Conservation (phyloP, 495 filamentous ascomycete species). For the Penicillium coprophilum region DNA sequence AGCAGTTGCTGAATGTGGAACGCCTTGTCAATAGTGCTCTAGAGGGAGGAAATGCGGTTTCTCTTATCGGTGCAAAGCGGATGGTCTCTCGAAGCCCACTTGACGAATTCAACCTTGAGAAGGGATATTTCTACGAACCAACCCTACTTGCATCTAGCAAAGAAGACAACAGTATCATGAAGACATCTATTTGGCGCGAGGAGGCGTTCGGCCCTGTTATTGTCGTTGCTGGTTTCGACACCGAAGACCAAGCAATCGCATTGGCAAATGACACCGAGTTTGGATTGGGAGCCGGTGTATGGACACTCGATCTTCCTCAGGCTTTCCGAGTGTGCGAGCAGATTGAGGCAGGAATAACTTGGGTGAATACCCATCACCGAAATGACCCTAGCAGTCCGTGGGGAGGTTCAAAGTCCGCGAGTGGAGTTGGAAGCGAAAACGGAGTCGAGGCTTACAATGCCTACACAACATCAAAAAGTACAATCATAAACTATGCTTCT, state of each 20-base stretch:
- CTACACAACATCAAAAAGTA: conserved; percentile 26
- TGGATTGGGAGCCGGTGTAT: conserved; percentile 47
- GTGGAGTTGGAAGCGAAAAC: conserved; percentile 31
- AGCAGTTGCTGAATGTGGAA: conserved; percentile 21
- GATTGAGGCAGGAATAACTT: conserved; percentile 53
- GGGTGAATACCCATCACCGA: conserved; percentile 47
- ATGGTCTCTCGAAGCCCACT: conserved; percentile 27
- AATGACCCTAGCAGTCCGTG: conserved; percentile 32
- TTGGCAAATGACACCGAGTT: conserved; percentile 44
- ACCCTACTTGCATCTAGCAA: conserved; percentile 45
- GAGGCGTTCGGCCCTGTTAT: conserved; percentile 54
- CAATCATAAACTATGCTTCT: conserved; percentile 26
- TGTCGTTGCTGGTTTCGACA: conserved; percentile 39
- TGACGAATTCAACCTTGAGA: conserved; percentile 28
- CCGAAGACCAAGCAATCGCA: conserved; percentile 40
- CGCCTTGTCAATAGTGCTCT: conserved; percentile 31
- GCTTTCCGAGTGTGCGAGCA: conserved; percentile 49
- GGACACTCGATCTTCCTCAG: conserved; percentile 52
- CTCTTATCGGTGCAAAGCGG: conserved; percentile 36
- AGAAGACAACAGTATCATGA: conserved; percentile 4
- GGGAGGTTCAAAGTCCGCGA: conserved; percentile 25
- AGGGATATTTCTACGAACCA: conserved; percentile 59
- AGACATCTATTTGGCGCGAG: conserved; percentile 36
- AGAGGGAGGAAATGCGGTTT: conserved; percentile 24
- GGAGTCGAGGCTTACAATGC: conserved; percentile 28